phyloP scores from a whole-genome alignment of 129 eudicot species.

The Erigeron canadensis region DNA sequence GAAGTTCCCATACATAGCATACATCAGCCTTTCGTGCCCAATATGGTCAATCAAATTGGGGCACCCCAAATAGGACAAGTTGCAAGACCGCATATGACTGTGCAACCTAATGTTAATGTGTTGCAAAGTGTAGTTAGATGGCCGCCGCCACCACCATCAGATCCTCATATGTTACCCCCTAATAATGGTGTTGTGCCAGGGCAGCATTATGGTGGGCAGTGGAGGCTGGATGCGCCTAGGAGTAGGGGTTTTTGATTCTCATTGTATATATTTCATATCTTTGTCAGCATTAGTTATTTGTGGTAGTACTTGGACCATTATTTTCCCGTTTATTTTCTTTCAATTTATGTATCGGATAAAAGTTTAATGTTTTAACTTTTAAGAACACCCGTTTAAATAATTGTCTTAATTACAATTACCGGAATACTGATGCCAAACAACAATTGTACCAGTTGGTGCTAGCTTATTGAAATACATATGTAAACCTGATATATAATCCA shows the following conservation, averaged over 20 bases:
- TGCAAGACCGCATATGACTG: not conserved
- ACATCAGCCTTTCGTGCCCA: conserved; percentile 30
- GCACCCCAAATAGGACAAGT: conserved; percentile 11
- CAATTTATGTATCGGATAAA: not conserved
- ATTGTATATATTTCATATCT: conserved; percentile 23
- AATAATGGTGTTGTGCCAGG: conserved; percentile 19
- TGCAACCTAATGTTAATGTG: conserved; percentile 24
- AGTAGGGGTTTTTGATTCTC: conserved; percentile 43
- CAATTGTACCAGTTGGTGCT: no score
- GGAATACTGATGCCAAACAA: not conserved
- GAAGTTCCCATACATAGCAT: conserved; percentile 21
- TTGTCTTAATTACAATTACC: not conserved
- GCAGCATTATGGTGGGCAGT: conserved; percentile 30
- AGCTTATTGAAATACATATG: no score
- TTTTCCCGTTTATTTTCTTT: not conserved
- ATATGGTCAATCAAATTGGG: conserved; percentile 17
- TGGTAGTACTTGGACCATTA: not conserved
- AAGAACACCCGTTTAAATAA: conserved; percentile 3
- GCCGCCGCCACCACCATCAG: conserved; percentile 23
- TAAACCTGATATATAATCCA: no score
- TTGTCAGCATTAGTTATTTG: not conserved
- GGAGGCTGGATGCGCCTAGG: conserved; percentile 41
- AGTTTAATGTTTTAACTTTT: not conserved
- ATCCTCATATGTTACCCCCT: conserved; percentile 19
- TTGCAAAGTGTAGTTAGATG: conserved; percentile 31